These are phyloP conservation scores for Sequoia sempervirens DNA, from an alignment of 75 land plant genomes.

Conservation along the genomic window DNA sequence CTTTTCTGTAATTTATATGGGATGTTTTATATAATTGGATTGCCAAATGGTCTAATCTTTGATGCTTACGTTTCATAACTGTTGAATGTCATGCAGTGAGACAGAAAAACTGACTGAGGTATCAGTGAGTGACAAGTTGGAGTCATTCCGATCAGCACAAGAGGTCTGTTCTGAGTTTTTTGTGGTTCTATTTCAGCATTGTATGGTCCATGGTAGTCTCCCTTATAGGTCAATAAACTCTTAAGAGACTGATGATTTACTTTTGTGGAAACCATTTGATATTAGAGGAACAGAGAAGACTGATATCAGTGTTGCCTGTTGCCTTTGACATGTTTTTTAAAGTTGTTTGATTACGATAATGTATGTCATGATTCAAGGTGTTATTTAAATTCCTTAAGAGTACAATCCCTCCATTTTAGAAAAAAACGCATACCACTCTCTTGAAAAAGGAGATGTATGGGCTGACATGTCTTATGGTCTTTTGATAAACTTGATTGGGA, in stretches of 20 bases:
- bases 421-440: neutral
- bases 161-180: constrained; percentile 41
- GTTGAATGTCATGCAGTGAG: constrained; percentile 29
- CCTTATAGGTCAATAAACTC: neutral
- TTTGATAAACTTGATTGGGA: neutral
- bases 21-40: neutral
- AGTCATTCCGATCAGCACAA: constrained; percentile 19
- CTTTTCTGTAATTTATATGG: neutral
- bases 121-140: too few relatives aligned
- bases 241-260: neutral
- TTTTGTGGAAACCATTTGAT: neutral
- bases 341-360: too few relatives aligned
- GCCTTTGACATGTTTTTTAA: too few relatives aligned
- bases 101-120: too few relatives aligned
- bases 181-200: neutral
- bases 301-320: too few relatives aligned
- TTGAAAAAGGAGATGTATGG: neutral
- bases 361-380: neutral
- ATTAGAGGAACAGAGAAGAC: neutral
- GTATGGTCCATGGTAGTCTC: neutral
- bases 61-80: neutral
- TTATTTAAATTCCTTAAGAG: neutral
- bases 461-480: neutral
- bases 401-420: neutral
- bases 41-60: neutral